Conservation (phyloP, 2,329 filamentous ascomycete genomes). For the Fusarium longipes region DNA sequence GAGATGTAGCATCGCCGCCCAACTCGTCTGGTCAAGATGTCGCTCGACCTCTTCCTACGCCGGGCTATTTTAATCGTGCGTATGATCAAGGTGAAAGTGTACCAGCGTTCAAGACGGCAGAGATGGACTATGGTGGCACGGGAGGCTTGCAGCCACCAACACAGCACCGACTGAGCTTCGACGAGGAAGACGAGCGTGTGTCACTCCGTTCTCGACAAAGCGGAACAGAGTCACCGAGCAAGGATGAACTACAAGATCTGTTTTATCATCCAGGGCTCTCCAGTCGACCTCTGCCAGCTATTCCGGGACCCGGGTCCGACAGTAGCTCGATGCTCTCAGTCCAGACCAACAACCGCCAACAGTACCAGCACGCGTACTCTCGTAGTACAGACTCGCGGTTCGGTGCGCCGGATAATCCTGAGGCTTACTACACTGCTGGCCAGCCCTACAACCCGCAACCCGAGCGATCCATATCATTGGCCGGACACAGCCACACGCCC, state of each 20-base stretch:
- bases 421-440: slow-evolving; percentile 60
- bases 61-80: slow-evolving; percentile 50
- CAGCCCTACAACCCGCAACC: slow-evolving; percentile 58
- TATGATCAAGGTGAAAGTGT: slow-evolving; percentile 48
- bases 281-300: slow-evolving; percentile 70
- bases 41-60: slow-evolving; percentile 61
- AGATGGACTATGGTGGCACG: slow-evolving; percentile 90
- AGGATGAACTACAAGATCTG: slow-evolving; percentile 85
- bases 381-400: slow-evolving; percentile 59
- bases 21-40: slow-evolving; percentile 57
- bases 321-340: slow-evolving; percentile 63
- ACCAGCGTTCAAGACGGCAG: slow-evolving; percentile 67
- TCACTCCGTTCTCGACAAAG: slow-evolving; percentile 67
- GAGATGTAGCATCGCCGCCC: slow-evolving; percentile 57
- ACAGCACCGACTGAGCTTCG: slow-evolving; percentile 83
- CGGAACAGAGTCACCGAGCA: slow-evolving; percentile 72
- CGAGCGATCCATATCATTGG: slow-evolving; percentile 83
- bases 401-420: slow-evolving; percentile 57
- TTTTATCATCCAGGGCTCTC: slow-evolving; percentile 91
- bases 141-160: slow-evolving; percentile 85
- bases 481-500: slow-evolving; percentile 83
- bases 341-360: slow-evolving; percentile 55
- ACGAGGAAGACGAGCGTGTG: slow-evolving; percentile 86
- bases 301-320: slow-evolving; percentile 72
- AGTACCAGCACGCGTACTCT: slow-evolving; percentile 62